Conservation (phyloP, 2,329 filamentous ascomycete genomes). For the Penicillium rolfsii region DNA sequence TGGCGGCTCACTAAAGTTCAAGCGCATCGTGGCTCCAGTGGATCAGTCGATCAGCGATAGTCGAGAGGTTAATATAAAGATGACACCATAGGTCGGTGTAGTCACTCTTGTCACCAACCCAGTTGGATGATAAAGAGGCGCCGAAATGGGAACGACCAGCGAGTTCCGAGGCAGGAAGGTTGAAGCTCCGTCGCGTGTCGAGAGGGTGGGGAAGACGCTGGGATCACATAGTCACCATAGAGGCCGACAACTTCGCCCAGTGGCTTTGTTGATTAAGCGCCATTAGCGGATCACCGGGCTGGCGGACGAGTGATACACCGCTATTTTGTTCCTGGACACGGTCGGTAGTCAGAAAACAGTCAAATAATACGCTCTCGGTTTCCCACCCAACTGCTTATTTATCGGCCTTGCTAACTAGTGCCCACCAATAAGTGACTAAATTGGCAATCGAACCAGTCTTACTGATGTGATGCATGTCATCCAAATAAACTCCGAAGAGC, state of each 20-base stretch:
- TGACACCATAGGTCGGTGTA: neutral
- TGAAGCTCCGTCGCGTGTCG: neutral
- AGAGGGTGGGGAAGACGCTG: conserved; percentile 1
- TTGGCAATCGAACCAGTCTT: neutral
- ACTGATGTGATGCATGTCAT: neutral
- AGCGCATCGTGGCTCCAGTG: conserved; percentile 25
- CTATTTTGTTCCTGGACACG: neutral
- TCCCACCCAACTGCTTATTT: no score
- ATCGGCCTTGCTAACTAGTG: neutral
- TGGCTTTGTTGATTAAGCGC: conserved; percentile 2
- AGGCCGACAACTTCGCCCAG: conserved; percentile 2
- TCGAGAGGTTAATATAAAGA: neutral
- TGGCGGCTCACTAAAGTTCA: conserved; percentile 36
- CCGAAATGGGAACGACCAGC: neutral
- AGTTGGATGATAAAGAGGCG: neutral
- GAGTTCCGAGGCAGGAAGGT: neutral
- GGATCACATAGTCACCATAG: neutral
- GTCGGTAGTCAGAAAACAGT: neutral
- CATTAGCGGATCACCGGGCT: neutral
- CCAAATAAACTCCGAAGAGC: neutral
- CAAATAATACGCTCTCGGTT: no score
- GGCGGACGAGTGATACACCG: neutral
- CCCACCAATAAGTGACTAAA: neutral
- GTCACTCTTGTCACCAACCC: neutral
- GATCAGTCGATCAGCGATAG: conserved; percentile 1